These are phyloP conservation scores for Juncus inflexus DNA, from an alignment of 176 grass and related monocot genomes.

Conservation along the genomic window DNA sequence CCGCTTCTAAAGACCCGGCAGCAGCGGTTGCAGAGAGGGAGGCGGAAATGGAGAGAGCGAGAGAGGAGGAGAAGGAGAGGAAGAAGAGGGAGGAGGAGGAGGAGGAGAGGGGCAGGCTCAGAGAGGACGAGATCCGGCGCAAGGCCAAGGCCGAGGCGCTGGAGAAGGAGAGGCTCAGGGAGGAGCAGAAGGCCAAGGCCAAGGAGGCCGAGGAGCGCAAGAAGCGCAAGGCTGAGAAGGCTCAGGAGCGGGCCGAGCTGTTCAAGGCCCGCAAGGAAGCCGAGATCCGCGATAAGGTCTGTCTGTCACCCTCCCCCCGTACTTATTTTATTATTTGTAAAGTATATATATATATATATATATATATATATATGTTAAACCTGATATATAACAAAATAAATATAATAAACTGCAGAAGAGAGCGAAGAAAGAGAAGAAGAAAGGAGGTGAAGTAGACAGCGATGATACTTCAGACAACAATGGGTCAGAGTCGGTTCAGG, in stretches of 20 bases:
- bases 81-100: slow-evolving; percentile 19
- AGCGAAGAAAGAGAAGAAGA: slow-evolving; percentile 59
- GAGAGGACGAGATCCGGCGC: slow-evolving; percentile 11
- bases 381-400: not conserved
- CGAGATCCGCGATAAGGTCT: slow-evolving; percentile 67
- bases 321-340: slow-evolving; percentile 13
- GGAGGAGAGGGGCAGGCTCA: not conserved
- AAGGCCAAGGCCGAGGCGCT: slow-evolving; percentile 23
- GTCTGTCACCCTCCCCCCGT: slow-evolving; percentile 1
- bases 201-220: slow-evolving; percentile 93
- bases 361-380: slow-evolving; percentile 17
- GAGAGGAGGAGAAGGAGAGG: slow-evolving; percentile 17
- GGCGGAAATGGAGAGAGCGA: slow-evolving; percentile 24
- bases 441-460: slow-evolving; percentile 16
- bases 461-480: slow-evolving; percentile 28
- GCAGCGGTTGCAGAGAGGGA: not conserved
- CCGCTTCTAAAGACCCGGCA: slow-evolving; percentile 13
- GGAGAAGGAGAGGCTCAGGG: slow-evolving; percentile 47
- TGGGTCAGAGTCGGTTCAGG: slow-evolving; percentile 28
- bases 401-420: slow-evolving; percentile 49
- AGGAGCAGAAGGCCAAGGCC: slow-evolving; percentile 81
- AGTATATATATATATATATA: not conserved
- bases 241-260: slow-evolving; percentile 50
- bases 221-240: slow-evolving; percentile 58
- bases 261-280: slow-evolving; percentile 66